phyloP scores from a whole-genome alignment of 331 rosid genomes.

The Rhamnella rubrinervis region DNA sequence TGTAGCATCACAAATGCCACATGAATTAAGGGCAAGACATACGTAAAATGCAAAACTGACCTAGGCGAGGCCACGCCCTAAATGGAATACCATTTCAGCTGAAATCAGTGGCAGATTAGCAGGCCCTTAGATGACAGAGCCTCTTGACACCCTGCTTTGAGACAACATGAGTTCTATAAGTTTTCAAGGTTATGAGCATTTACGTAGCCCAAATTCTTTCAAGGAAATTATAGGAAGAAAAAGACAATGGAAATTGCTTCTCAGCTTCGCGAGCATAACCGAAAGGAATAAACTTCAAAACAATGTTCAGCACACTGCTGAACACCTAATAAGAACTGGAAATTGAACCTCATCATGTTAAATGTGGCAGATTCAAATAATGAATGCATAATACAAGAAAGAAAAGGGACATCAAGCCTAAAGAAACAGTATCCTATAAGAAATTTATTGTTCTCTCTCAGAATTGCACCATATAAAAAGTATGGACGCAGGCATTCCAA shows the following conservation, averaged over 20 bases:
- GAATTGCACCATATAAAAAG: constrained; percentile 8
- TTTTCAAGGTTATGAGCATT: constrained; percentile 43
- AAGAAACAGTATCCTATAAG: constrained; percentile 7
- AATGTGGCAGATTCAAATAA: neutral
- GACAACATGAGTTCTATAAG: constrained; percentile 84
- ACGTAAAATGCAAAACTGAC: constrained; percentile 61
- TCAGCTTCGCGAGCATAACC: constrained; percentile 49
- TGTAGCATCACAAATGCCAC: constrained; percentile 64
- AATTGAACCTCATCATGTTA: constrained; percentile 1
- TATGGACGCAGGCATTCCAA: neutral
- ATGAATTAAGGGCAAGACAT: constrained; percentile 58
- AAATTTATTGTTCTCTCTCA: constrained; percentile 1
- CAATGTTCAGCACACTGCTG: constrained; percentile 13
- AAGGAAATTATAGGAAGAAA: constrained; percentile 52
- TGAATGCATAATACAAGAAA: neutral
- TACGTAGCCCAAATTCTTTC: constrained; percentile 47
- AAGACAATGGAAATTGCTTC: constrained; percentile 39
- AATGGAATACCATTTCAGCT: constrained; percentile 86
- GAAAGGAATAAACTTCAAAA: constrained; percentile 35
- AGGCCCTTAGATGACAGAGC: constrained; percentile 85
- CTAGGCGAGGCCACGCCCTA: constrained; percentile 79
- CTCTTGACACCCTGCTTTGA: constrained; percentile 94
- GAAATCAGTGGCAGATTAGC: constrained; percentile 67
- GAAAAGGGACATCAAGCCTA: neutral
- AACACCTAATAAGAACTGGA: constrained; percentile 13